phyloP scores from a whole-genome alignment of 345 rosid species.

The Boechera stricta region DNA sequence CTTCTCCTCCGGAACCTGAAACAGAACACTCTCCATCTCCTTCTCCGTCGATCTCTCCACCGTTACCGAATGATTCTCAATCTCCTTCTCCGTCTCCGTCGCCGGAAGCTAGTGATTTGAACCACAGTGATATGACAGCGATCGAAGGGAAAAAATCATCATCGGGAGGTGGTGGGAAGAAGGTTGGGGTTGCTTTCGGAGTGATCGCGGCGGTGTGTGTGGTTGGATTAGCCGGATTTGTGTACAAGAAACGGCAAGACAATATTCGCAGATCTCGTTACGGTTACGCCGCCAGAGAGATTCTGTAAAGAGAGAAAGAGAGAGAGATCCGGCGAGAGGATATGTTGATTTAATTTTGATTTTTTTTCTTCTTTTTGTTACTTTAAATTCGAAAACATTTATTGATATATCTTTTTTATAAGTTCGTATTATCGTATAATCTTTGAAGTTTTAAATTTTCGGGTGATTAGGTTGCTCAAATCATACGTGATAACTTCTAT shows the following conservation, averaged over 20 bases:
- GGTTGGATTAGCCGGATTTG: constrained; percentile 58
- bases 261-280: constrained; percentile 62
- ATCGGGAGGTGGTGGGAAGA: constrained; percentile 57
- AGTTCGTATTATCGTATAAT: background rate
- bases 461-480: too few species aligned
- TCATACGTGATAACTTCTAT: too few species aligned
- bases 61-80: constrained; percentile 22
- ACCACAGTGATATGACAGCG: constrained; percentile 46
- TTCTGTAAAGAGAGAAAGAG: constrained; percentile 49
- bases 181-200: constrained; percentile 60
- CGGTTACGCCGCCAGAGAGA: constrained; percentile 62
- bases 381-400: constrained; percentile 32
- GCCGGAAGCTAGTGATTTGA: constrained; percentile 46
- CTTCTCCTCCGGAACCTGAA: constrained; percentile 41
- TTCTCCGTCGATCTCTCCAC: constrained; percentile 35
- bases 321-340: constrained; percentile 14
- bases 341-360: background rate
- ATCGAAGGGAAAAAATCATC: constrained; percentile 21
- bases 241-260: constrained; percentile 66
- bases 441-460: background rate
- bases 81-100: constrained; percentile 25
- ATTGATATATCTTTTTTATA: constrained; percentile 7
- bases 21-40: constrained; percentile 42
- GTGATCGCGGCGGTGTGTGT: constrained; percentile 51
- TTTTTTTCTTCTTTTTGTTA: background rate